phyloP scores from a whole-genome alignment of 768 basidiomycete species.

The Amanita molliuscula region DNA sequence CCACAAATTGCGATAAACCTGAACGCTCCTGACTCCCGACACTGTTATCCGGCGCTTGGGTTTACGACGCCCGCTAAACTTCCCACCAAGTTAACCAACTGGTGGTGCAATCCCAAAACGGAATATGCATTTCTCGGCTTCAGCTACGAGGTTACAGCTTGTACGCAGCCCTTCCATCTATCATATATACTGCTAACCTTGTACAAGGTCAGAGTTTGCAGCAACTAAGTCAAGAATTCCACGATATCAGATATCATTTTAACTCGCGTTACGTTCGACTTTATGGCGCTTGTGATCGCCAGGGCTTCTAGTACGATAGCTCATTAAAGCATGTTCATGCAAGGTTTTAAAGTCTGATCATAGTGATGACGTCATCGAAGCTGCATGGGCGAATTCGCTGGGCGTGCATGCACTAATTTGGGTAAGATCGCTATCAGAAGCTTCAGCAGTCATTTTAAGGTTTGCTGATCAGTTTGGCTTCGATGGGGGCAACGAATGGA shows the following conservation, averaged over 20 bases:
- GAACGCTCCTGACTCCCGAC: neutral
- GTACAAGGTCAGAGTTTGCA: slow-evolving; percentile 34
- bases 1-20: neutral
- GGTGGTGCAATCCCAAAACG: slow-evolving; percentile 44
- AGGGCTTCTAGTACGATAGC: slow-evolving; percentile 23
- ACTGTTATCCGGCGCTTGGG: slow-evolving; percentile 23
- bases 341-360: neutral
- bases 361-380: slow-evolving; percentile 40
- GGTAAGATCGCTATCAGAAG: slow-evolving; percentile 23
- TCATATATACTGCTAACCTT: neutral
- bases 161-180: slow-evolving; percentile 18
- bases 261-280: slow-evolving; percentile 43
- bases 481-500: slow-evolving; percentile 30
- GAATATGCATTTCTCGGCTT: slow-evolving; percentile 62
- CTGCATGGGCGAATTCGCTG: slow-evolving; percentile 39
- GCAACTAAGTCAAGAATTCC: slow-evolving; percentile 38
- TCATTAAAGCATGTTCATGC: neutral
- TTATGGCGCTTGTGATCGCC: slow-evolving; percentile 25
- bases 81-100: slow-evolving; percentile 23
- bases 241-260: slow-evolving; percentile 39
- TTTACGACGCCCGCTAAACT: slow-evolving; percentile 37
- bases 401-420: slow-evolving; percentile 55
- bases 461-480: slow-evolving; percentile 22
- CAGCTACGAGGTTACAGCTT: slow-evolving; percentile 51
- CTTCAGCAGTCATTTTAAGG: neutral